phyloP scores from a whole-genome alignment of 2,329 filamentous ascomycete genomes.

The Alternaria burnsii region DNA sequence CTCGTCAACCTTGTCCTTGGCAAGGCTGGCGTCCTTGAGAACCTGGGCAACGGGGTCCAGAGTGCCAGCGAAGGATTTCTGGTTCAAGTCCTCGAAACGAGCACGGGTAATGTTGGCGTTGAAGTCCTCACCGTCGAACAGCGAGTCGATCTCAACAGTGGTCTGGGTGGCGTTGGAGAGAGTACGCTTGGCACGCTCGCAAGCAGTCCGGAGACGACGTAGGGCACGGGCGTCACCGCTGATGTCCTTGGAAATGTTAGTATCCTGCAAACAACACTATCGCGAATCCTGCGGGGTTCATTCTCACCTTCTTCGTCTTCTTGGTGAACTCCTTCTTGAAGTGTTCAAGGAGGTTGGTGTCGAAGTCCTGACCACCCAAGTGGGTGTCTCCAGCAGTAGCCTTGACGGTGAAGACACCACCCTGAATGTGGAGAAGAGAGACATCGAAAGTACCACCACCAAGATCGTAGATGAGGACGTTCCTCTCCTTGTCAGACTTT shows the following conservation, averaged over 20 bases:
- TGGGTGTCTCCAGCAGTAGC: constrained; percentile 97
- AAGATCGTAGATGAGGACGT: constrained; percentile 99
- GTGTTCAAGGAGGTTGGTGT: constrained; percentile 93
- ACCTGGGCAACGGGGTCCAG: constrained; percentile 96
- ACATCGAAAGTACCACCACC: constrained; percentile 99
- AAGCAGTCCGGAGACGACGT: constrained; percentile 94
- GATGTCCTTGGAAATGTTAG: constrained; percentile 62
- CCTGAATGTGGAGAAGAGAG: constrained; percentile 97
- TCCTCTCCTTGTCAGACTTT: constrained; percentile 97
- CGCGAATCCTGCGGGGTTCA: background rate
- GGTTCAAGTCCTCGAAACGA: constrained; percentile 98
- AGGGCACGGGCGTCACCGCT: constrained; percentile 88
- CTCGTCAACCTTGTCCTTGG: constrained; percentile 94
- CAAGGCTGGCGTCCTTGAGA: constrained; percentile 86
- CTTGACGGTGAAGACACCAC: constrained; percentile 99
- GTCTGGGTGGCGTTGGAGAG: constrained; percentile 97
- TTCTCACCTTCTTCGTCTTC: constrained; percentile 63
- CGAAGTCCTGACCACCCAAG: constrained; percentile 91
- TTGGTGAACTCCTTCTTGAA: constrained; percentile 94
- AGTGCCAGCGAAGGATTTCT: constrained; percentile 92
- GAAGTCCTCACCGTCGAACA: constrained; percentile 98
- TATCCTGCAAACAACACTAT: background rate
- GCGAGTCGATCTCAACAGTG: constrained; percentile 97
- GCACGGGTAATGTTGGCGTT: constrained; percentile 97
- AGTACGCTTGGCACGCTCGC: constrained; percentile 99